Evolutionary conservation across 306 rosid species (phyloP).

Genomic region (Astragalus membranaceus): DNA sequence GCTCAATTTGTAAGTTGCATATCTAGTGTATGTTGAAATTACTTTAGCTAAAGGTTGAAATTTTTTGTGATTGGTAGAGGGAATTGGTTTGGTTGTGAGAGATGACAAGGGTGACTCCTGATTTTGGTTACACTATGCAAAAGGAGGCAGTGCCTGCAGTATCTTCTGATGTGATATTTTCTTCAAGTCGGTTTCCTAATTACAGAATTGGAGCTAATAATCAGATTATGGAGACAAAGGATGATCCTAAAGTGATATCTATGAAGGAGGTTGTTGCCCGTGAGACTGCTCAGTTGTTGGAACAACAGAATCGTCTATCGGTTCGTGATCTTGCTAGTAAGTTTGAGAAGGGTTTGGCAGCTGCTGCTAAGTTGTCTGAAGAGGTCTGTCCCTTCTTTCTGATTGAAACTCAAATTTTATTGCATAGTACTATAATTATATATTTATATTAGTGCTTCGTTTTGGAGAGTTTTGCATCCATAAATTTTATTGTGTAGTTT

Average conservation of each 20-base stretch:
- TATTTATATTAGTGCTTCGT: not conserved
- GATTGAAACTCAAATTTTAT: not conserved
- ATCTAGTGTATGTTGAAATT: not conserved
- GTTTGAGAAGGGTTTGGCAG: constrained; percentile 97
- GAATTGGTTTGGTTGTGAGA: constrained; percentile 14
- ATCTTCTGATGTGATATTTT: constrained; percentile 72
- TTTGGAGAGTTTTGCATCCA: not conserved
- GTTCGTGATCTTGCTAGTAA: constrained; percentile 94
- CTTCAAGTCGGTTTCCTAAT: constrained; percentile 81
- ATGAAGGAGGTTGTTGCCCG: constrained; percentile 95
- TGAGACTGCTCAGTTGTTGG: constrained; percentile 82
- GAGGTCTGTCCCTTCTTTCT: constrained; percentile 47
- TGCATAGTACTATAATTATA: not conserved
- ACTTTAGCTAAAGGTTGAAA: not conserved
- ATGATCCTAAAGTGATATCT: constrained; percentile 62
- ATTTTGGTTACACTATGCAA: constrained; percentile 73
- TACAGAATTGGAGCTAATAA: constrained; percentile 80
- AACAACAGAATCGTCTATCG: constrained; percentile 91
- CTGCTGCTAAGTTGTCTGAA: constrained; percentile 94
- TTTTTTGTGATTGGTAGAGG: constrained; percentile 41
- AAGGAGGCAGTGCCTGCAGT: constrained; percentile 73
- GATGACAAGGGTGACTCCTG: constrained; percentile 82
- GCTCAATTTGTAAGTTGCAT: not conserved
- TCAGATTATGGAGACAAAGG: constrained; percentile 73
- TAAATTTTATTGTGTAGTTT: not conserved